Percentiles rank a stretch among this genome's conserved stretches.
Conservation (phyloP, 2,329 filamentous ascomycete genomes). For the Chrysoporthe cubensis region DNA sequence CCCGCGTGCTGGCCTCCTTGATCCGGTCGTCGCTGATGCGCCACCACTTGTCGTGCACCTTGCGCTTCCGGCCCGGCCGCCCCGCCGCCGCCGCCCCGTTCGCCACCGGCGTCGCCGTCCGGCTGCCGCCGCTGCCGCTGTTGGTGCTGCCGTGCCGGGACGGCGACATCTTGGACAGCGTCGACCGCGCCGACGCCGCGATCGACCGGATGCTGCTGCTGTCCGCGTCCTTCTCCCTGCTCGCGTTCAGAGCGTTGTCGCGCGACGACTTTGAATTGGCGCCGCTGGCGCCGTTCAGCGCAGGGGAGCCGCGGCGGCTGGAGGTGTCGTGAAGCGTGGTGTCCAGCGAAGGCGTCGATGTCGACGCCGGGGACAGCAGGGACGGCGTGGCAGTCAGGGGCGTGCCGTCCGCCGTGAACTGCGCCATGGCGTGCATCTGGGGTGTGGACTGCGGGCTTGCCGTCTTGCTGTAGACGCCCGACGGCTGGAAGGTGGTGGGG, state of each 20-base stretch:
- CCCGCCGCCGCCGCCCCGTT: conserved; percentile 32
- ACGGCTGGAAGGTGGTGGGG: conserved; percentile 75
- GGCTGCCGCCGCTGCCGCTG: conserved; percentile 35
- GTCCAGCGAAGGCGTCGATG: conserved; percentile 28
- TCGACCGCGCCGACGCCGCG: conserved; percentile 59
- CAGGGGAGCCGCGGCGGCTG: conserved; percentile 17
- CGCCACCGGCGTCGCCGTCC: conserved; percentile 23
- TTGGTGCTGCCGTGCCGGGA: conserved; percentile 36
- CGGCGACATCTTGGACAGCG: conserved; percentile 52
- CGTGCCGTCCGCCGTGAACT: conserved; percentile 39
- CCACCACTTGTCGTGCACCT: conserved; percentile 84
- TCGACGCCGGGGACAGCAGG: conserved; percentile 42
- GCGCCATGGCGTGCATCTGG: conserved; percentile 39
- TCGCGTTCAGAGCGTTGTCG: conserved; percentile 32
- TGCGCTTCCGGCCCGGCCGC: conserved; percentile 49
- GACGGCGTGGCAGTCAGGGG: conserved; percentile 53
- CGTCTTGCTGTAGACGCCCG: conserved; percentile 71
- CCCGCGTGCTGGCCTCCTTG: conserved; percentile 88
- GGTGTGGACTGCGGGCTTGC: conserved; percentile 58
- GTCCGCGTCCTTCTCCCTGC: conserved; percentile 48
- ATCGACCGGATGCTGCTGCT: conserved; percentile 59
- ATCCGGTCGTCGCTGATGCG: conserved; percentile 96
- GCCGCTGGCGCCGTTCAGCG: conserved; percentile 18
- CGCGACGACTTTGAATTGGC: conserved; percentile 29
- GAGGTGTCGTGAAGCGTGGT: conserved; percentile 21